Evolutionary conservation across 139 green algal species (phyloP).

Genomic region (Yamagishiella unicocca): DNA sequence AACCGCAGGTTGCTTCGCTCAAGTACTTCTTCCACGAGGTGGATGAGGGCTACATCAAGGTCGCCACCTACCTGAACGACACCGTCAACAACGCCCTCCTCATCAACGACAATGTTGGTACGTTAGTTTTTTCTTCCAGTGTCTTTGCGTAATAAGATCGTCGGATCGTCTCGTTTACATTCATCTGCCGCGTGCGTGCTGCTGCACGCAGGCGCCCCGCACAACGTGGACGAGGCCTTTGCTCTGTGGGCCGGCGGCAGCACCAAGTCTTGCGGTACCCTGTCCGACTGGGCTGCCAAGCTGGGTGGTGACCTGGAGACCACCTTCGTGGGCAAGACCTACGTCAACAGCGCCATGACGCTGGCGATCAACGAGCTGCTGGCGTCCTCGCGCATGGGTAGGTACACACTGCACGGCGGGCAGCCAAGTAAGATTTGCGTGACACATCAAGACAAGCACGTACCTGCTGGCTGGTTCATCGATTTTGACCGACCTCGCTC

Average conservation of each 20-base stretch:
- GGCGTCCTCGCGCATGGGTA: neutral
- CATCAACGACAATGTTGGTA: neutral
- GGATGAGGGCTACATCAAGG: slow-evolving; percentile 26
- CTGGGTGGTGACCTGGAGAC: neutral
- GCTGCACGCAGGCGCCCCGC: slow-evolving; percentile 18
- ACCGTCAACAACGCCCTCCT: slow-evolving; percentile 5
- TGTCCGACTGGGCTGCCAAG: neutral
- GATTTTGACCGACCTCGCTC: too few species aligned
- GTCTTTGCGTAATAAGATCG: neutral
- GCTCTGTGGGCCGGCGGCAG: slow-evolving; percentile 21
- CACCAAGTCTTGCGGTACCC: neutral
- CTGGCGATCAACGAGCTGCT: slow-evolving; percentile 23
- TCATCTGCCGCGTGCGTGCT: too few species aligned
- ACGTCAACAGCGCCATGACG: slow-evolving; percentile 2
- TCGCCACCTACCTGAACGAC: neutral
- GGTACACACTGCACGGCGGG: too few species aligned
- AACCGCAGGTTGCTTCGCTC: neutral
- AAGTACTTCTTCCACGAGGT: slow-evolving; percentile 35
- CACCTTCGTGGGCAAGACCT: neutral
- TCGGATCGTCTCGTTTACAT: neutral
- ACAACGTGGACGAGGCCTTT: slow-evolving; percentile 34
- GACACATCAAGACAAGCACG: too few species aligned
- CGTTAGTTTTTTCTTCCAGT: neutral
- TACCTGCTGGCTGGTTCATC: too few species aligned
- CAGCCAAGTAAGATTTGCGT: too few species aligned